Evolutionary conservation across 768 basidiomycete species (phyloP).

Genomic region (Phaeolepiota aurea): DNA sequence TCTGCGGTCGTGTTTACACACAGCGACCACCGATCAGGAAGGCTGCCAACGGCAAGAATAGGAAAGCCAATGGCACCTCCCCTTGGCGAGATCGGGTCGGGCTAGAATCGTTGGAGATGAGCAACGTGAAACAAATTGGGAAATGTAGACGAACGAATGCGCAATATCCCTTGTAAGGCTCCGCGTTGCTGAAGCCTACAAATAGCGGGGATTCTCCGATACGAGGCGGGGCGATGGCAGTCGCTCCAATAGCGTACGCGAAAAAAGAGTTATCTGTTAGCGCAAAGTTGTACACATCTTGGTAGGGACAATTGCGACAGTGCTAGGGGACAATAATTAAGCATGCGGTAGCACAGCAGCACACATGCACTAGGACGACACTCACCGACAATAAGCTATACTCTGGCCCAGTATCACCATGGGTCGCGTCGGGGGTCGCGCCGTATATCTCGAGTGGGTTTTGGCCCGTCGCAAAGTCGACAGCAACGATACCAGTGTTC

Average conservation of each 20-base stretch:
- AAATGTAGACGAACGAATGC: conserved; percentile 6
- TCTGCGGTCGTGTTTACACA: conserved; percentile 12
- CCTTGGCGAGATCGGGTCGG: conserved; percentile 3
- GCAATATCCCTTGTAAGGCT: conserved; percentile 7
- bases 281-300: not conserved
- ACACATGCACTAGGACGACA: no score
- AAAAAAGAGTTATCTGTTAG: not conserved
- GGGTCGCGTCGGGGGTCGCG: not conserved
- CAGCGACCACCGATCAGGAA: conserved; percentile 11
- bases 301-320: no score
- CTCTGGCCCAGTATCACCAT: conserved; percentile 1
- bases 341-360: no score
- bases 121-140: not conserved
- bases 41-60: conserved; percentile 7
- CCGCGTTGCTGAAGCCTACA: not conserved
- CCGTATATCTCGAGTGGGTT: not conserved
- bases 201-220: not conserved
- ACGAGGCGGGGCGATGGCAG: not conserved
- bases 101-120: conserved; percentile 3
- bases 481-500: not conserved
- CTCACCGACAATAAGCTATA: not conserved
- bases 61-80: conserved; percentile 5
- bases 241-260: not conserved
- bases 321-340: no score
- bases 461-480: not conserved